Evolutionary conservation across 2,329 filamentous ascomycete species (phyloP).

Genomic region (Coniochaeta sp.): DNA sequence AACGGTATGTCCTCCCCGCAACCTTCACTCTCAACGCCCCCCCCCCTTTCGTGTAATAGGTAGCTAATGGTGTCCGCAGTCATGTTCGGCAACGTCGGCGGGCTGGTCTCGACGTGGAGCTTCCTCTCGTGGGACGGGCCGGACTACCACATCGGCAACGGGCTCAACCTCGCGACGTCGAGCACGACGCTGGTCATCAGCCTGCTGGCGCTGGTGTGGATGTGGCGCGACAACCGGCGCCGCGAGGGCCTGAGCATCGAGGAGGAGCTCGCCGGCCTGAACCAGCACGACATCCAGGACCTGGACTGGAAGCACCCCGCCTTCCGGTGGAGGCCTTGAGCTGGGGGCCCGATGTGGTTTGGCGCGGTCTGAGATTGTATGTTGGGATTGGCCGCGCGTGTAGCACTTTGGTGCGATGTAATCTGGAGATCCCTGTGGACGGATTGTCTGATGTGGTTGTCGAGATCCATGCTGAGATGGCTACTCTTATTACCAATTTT

Average conservation of each 20-base stretch:
- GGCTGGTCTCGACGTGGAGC: constrained; percentile 48
- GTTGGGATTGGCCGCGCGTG: too few relatives aligned
- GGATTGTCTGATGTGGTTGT: too few relatives aligned
- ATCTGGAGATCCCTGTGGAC: too few relatives aligned
- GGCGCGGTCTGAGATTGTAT: too few relatives aligned
- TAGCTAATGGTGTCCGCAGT: constrained; percentile 6
- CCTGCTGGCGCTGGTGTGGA: constrained; percentile 48
- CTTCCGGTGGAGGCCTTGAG: constrained; percentile 48
- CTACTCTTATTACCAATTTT: too few relatives aligned
- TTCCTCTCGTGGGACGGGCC: constrained; percentile 57
- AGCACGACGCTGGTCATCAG: constrained; percentile 45
- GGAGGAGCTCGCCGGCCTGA: constrained; percentile 47
- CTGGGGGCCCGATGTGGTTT: not conserved
- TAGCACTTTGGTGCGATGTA: too few relatives aligned
- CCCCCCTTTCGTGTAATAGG: not conserved
- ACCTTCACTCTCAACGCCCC: not conserved
- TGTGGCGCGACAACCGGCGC: constrained; percentile 52
- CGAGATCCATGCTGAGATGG: too few relatives aligned
- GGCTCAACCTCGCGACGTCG: constrained; percentile 58
- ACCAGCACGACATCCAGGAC: constrained; percentile 45
- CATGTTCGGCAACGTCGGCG: constrained; percentile 19
- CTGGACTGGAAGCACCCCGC: constrained; percentile 63
- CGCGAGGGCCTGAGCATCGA: constrained; percentile 49
- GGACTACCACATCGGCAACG: constrained; percentile 63
- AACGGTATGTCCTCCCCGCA: constrained; percentile 8